A percentile compares a stretch with the other conserved stretches of the same genome.
phyloP scores from a whole-genome alignment of 2,329 filamentous ascomycete genomes.

The Xylariaceae sp. region DNA sequence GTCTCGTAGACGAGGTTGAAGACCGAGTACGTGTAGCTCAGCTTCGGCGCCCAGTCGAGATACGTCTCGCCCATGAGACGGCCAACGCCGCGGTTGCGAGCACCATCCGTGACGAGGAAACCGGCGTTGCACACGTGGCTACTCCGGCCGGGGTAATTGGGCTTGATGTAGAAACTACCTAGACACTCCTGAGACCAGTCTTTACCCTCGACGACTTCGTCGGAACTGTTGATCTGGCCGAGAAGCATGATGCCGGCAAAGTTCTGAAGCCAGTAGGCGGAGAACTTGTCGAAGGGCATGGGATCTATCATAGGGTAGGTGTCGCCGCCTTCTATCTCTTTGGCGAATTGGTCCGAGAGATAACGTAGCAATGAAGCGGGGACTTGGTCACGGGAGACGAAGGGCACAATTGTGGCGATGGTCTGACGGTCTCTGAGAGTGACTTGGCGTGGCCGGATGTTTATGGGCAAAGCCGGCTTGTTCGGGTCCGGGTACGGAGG shows the following conservation, averaged over 20 bases:
- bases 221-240: conserved; percentile 71
- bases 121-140: conserved; percentile 90
- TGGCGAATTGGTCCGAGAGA: conserved; percentile 82
- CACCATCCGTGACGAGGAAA: conserved; percentile 76
- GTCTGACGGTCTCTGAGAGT: conserved; percentile 85
- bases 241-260: conserved; percentile 89
- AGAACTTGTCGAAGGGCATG: conserved; percentile 77
- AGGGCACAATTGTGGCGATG: conserved; percentile 82
- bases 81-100: conserved; percentile 76
- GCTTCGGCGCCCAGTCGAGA: conserved; percentile 79
- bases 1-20: conserved; percentile 96
- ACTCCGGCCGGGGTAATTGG: conserved; percentile 89
- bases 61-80: conserved; percentile 79
- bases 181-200: conserved; percentile 85
- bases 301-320: conserved; percentile 88
- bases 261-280: conserved; percentile 88
- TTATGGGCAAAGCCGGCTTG: conserved; percentile 68
- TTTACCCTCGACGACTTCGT: conserved; percentile 63
- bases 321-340: conserved; percentile 90
- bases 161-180: conserved; percentile 93
- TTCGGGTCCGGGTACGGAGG: conserved; percentile 68
- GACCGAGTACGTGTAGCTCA: conserved; percentile 88
- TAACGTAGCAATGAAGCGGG: conserved; percentile 77
- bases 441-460: conserved; percentile 77
- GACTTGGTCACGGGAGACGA: conserved; percentile 78